Conservation (phyloP, 108 stramenopile genomes). For the Epithemia pelagica region DNA sequence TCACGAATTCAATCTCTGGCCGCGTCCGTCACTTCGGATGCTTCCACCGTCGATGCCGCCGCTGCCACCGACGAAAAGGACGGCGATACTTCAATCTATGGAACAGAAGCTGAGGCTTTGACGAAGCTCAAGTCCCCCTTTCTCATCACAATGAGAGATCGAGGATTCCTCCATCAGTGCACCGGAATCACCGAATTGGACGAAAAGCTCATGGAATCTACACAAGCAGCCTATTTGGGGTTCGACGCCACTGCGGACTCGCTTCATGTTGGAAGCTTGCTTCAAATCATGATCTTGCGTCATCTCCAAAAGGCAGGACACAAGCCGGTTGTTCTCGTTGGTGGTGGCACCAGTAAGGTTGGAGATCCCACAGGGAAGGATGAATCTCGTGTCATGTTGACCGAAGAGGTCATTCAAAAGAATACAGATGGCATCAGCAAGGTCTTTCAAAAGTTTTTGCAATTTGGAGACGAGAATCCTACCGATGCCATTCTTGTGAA, state of each 20-base stretch:
- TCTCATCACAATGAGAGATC: constrained; percentile 69
- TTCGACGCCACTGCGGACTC: constrained; percentile 98
- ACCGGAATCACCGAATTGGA: constrained; percentile 71
- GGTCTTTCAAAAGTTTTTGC: constrained; percentile 78
- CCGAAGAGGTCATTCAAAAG: constrained; percentile 65
- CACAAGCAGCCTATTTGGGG: constrained; percentile 82
- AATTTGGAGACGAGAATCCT: constrained; percentile 45
- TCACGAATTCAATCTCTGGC: no score
- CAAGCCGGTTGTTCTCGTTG: constrained; percentile 87
- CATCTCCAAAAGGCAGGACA: constrained; percentile 87
- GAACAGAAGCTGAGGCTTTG: constrained; percentile 41
- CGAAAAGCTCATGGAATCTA: constrained; percentile 23
- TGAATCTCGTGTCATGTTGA: constrained; percentile 81
- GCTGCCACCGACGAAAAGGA: not conserved
- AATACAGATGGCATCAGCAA: constrained; percentile 79
- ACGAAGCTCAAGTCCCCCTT: constrained; percentile 61
- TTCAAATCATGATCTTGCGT: constrained; percentile 96
- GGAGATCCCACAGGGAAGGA: constrained; percentile 99
- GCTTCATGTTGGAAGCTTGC: constrained; percentile 93
- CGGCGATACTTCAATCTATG: constrained; percentile 39
- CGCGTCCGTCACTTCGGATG: not conserved
- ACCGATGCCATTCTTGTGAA: constrained; percentile 87
- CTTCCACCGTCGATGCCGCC: not conserved
- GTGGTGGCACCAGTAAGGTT: constrained; percentile 93
- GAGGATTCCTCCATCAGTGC: constrained; percentile 86